Base-by-base conservation (phyloP, 805 yeast genomes). In the Spathaspora arborariae region DNA sequence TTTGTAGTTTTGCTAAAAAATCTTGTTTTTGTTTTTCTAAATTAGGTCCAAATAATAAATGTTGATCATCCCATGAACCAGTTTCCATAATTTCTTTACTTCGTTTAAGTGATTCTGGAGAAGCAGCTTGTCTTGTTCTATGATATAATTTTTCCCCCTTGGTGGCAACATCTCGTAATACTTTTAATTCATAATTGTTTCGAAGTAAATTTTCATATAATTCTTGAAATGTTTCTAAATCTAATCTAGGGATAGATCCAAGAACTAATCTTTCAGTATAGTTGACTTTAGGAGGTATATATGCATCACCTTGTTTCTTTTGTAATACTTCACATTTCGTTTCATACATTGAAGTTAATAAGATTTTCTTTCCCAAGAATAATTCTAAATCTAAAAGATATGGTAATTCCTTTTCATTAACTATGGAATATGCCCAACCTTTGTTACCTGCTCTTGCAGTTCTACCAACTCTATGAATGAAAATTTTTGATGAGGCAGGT, bases 381-480 rank as follows among this genome's bases (percentile, higher is more conserved):
- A 94, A 64, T 62, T 94, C 98, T 56, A 94, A 74, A 65, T 94
- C 99, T 42, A 92, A 74, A 44, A 94, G 66, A 57, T 92, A 94
- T 9, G 99, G 96, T 47, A 92, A 67, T 63, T 94, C 99, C 46
- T 80, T 75, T 53, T 90, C 96, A 48, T 82, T 76, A 6, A 91
- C 85, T 50, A 94, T 80, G 2, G 97, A 85, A 63, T 88, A 94
- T 0, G 99, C 99, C 96, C 97, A 90, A 61, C 99, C 99, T 56
- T 79, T 82, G 63, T 89, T 85, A 63, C 99, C 99, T 7, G 99
- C 99, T 78, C 99, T 86, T 9, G 99, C 99, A 40, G 99, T 94
- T 78, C 99, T 84, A 65, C 99, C 99, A 41, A 94, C 98, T 70
- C 99, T 82, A 68, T 94, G 99, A 46, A 94, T 80, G 66, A 94